Base-by-base conservation (phyloP, 2,329 filamentous ascomycete genomes). In the Scedosporium boydii region DNA sequence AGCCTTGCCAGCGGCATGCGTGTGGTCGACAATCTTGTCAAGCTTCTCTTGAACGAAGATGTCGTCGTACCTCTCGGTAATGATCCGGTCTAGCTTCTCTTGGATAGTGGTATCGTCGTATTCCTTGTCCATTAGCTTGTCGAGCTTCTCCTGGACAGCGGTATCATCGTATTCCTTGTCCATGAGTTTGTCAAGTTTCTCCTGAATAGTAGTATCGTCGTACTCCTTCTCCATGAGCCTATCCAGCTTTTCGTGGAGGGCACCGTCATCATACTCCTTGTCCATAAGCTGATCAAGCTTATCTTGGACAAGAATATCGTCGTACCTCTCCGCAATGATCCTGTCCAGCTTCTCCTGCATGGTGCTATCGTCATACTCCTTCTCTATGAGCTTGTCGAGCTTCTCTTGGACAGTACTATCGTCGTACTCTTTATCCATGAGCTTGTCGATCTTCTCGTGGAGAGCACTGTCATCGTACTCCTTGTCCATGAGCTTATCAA, bases 181-280 rank as follows among this genome's bases (percentile, higher is more conserved):
- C 7, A 69, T 70, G 12, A 82, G 71, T 51, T 71, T 69, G 64
- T 71, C 70, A n/a, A 72, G 68, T 63, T 71, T 72, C 6, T 65
- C 66, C 26, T 69, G 69, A 26, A 73, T 64, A 16, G 67, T 65
- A 12, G 23, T 18, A 34, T 60, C 38, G 41, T 82, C 80, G 46
- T 90, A 84, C 1, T 89, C 86, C 70, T 91, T 87, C 58, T 83
- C 83, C 53, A 91, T 78, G 4, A 88, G 68, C 63, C 70, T 73
- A 60, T 77, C 59, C 2, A 60, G 44, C 59, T 60, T 53, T 44
- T 60, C 60, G 16, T 57, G 51, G 18, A 62, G 10, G 12, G 38
- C n/a, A 14, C 65, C 62, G 57, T 71, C 69, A 23, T 71, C 64
- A 59, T 62, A 48, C n/a, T 48, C 38, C 14, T 38, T 51, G 23